Conservation (phyloP, 2,329 filamentous ascomycete species). For the Chlorencoelia australis region DNA sequence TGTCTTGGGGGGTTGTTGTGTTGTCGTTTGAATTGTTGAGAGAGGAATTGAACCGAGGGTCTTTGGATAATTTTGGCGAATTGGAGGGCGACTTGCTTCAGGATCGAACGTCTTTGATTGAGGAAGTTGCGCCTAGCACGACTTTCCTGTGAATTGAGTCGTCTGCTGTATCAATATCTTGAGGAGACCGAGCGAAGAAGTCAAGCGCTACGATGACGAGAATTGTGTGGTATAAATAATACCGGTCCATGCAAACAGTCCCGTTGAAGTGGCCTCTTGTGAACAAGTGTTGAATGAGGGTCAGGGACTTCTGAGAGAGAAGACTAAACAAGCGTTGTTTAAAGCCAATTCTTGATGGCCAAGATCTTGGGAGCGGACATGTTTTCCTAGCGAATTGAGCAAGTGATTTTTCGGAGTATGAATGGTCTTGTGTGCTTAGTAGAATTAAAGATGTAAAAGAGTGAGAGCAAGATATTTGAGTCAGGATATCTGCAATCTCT, state of each 20-base stretch:
- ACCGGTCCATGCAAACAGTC: constrained; percentile 22
- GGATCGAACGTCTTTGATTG: constrained; percentile 19
- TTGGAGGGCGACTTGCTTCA: constrained; percentile 23
- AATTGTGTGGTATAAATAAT: constrained; percentile 24
- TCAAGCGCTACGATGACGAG: constrained; percentile 24
- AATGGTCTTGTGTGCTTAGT: constrained; percentile 23
- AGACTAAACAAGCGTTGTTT: constrained; percentile 18
- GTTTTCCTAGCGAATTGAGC: constrained; percentile 19
- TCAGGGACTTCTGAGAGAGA: constrained; percentile 15
- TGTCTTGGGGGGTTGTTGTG: not conserved
- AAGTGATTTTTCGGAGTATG: constrained; percentile 21
- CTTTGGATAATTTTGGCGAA: constrained; percentile 20
- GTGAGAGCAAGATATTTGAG: no score
- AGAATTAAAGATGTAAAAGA: constrained; percentile 23
- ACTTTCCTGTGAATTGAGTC: constrained; percentile 19
- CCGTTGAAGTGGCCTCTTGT: constrained; percentile 20
- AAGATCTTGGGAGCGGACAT: constrained; percentile 20
- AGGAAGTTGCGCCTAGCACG: constrained; percentile 20
- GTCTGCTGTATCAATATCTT: constrained; percentile 21
- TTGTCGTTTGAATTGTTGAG: constrained; percentile 1
- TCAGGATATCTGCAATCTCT: no score
- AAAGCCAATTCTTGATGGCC: constrained; percentile 20
- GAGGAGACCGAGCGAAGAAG: constrained; percentile 22
- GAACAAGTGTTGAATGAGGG: constrained; percentile 19
- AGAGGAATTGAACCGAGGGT: not conserved